A percentile compares a stretch with the other conserved stretches of the same genome.
Conservation (phyloP, 139 green algal genomes). For the Haematococcus lacustris region DNA sequence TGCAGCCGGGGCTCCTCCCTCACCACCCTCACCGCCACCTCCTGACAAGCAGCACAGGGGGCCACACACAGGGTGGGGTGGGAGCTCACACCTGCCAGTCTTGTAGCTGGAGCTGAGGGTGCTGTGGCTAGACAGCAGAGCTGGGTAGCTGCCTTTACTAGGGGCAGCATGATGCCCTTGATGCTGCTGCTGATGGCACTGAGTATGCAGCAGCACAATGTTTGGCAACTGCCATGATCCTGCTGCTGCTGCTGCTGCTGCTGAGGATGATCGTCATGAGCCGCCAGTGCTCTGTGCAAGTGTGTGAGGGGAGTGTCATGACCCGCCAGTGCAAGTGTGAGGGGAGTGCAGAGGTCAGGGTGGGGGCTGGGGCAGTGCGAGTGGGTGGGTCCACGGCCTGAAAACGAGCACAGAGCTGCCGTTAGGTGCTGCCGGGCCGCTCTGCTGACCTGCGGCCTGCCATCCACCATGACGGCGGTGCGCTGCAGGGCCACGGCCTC, state of each 20-base stretch:
- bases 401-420: too few species aligned
- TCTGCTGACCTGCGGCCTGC: neutral
- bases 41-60: too few species aligned
- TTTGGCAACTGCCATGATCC: neutral
- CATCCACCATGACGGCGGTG: neutral
- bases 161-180: neutral
- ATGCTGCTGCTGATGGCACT: neutral
- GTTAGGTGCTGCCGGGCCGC: neutral
- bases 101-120: neutral
- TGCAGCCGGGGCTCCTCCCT: constrained; percentile 23
- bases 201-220: neutral
- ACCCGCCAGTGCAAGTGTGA: neutral
- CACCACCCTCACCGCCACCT: neutral
- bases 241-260: too few species aligned
- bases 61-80: neutral
- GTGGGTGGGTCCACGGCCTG: neutral
- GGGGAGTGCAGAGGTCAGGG: neutral
- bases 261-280: too few species aligned
- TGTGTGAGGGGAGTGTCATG: neutral
- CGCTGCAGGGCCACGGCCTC: constrained; percentile 52
- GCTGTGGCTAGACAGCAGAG: neutral
- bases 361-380: neutral
- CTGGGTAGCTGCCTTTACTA: neutral
- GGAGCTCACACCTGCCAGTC: neutral
- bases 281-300: too few species aligned